phyloP scores from a whole-genome alignment of 768 basidiomycete genomes.

The Filobasidium floriforme region DNA sequence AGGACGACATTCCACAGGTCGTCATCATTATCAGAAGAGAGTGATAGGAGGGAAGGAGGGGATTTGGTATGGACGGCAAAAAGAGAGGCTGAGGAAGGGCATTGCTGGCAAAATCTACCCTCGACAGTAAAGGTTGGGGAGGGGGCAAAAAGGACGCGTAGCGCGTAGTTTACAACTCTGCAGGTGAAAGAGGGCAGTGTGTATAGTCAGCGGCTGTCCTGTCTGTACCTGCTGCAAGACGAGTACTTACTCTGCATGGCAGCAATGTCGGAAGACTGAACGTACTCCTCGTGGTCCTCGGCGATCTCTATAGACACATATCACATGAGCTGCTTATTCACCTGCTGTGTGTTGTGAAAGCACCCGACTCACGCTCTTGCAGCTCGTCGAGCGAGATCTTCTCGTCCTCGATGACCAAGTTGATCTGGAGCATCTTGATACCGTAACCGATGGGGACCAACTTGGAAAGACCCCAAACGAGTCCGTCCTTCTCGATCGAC shows the following conservation, averaged over 20 bases:
- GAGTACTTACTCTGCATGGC: conserved; percentile 66
- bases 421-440: conserved; percentile 83
- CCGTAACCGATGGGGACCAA: conserved; percentile 77
- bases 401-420: conserved; percentile 74
- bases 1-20: too few species aligned
- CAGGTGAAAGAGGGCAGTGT: background rate
- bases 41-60: too few species aligned
- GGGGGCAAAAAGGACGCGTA: background rate
- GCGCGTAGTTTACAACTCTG: conserved; percentile 17
- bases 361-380: conserved; percentile 54
- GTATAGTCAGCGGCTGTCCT: too few species aligned
- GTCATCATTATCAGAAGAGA: too few species aligned
- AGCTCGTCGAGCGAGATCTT: conserved; percentile 86
- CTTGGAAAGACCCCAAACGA: conserved; percentile 92
- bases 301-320: background rate
- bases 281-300: conserved; percentile 50
- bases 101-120: too few species aligned
- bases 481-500: conserved; percentile 76
- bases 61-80: too few species aligned
- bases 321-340: background rate
- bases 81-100: too few species aligned
- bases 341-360: background rate
- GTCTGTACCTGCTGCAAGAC: too few species aligned
- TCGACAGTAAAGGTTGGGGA: background rate
- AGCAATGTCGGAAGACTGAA: conserved; percentile 83